A percentile compares a stretch with the other conserved stretches of the same genome.
Conservation (phyloP, 148 eudicot genomes). For the Fagopyrum homotropicum region DNA sequence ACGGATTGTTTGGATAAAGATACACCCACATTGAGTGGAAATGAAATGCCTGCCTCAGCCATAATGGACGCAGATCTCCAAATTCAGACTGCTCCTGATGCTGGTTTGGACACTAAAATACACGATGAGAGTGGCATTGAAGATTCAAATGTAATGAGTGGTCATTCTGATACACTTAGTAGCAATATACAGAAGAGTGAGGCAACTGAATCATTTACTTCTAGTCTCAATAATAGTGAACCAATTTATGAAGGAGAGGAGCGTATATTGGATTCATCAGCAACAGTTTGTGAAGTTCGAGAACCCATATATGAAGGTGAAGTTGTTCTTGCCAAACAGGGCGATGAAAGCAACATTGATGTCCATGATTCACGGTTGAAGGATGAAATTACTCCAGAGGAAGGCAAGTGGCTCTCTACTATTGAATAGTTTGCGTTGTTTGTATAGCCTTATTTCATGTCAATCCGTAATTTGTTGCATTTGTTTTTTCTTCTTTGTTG, state of each 20-base stretch:
- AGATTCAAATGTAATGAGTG: conserved; percentile 19
- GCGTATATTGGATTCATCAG: conserved; percentile 55
- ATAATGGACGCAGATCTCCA: conserved; percentile 9
- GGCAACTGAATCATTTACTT: conserved; percentile 40
- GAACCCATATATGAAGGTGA: conserved; percentile 96
- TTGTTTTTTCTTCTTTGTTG: conserved; percentile 1
- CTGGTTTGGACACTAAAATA: conserved; percentile 23
- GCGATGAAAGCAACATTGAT: conserved; percentile 30
- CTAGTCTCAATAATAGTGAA: conserved; percentile 53
- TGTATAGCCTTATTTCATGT: background rate
- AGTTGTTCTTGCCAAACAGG: conserved; percentile 69
- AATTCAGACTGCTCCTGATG: conserved; percentile 21
- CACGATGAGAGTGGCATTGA: conserved; percentile 22
- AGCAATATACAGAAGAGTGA: conserved; percentile 28
- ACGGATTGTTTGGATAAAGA: background rate
- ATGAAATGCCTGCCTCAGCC: conserved; percentile 2
- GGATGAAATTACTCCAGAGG: conserved; percentile 42
- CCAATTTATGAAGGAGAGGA: conserved; percentile 97
- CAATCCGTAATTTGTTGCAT: background rate
- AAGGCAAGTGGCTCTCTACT: conserved; percentile 38
- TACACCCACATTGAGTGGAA: background rate
- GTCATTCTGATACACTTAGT: conserved; percentile 36
- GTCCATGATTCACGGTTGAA: conserved; percentile 25
- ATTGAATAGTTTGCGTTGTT: background rate
- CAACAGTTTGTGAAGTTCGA: conserved; percentile 31